These are phyloP conservation scores for Didymella pinodella DNA, from an alignment of 2,329 filamentous ascomycete genomes.

Conservation along the genomic window DNA sequence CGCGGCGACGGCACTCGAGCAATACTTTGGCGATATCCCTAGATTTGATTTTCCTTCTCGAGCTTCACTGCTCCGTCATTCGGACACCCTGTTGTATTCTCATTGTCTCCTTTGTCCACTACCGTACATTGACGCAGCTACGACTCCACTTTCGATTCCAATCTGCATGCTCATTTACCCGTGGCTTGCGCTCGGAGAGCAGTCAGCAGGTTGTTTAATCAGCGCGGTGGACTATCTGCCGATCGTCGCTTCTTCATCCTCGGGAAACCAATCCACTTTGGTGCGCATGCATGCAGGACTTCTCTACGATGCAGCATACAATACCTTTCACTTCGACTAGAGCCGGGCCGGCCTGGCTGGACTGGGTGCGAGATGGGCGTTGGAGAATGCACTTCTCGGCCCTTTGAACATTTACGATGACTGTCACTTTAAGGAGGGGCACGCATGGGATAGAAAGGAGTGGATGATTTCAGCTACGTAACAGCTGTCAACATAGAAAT, in stretches of 20 bases:
- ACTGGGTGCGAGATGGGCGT: constrained; percentile 2
- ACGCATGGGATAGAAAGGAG: constrained; percentile 10
- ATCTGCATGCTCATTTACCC: constrained; percentile 27
- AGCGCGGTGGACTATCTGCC: constrained; percentile 32
- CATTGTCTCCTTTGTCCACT: constrained; percentile 24
- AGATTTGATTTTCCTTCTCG: constrained; percentile 36
- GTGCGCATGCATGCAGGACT: constrained; percentile 31
- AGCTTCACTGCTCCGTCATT: constrained; percentile 35
- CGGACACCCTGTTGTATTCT: constrained; percentile 22
- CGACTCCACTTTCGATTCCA: constrained; percentile 28
- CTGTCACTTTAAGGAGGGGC: constrained; percentile 15
- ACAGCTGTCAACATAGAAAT: constrained; percentile 29
- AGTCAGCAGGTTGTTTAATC: constrained; percentile 8
- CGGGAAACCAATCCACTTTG: constrained; percentile 23
- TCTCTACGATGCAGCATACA: constrained; percentile 16
- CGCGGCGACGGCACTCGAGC: constrained; percentile 31
- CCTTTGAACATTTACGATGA: constrained; percentile 9
- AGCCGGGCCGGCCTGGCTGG: constrained; percentile 15
- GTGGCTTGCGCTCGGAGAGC: constrained; percentile 19
- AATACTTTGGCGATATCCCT: constrained; percentile 43
- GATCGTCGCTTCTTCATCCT: constrained; percentile 23
- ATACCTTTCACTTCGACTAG: constrained; percentile 12
- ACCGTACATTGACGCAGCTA: constrained; percentile 30
- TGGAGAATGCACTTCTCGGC: constrained; percentile 4
- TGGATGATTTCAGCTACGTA: constrained; percentile 20